These are phyloP conservation scores for Suhomyces prunicola DNA, from an alignment of 805 yeast genomes.

Conservation along the genomic window DNA sequence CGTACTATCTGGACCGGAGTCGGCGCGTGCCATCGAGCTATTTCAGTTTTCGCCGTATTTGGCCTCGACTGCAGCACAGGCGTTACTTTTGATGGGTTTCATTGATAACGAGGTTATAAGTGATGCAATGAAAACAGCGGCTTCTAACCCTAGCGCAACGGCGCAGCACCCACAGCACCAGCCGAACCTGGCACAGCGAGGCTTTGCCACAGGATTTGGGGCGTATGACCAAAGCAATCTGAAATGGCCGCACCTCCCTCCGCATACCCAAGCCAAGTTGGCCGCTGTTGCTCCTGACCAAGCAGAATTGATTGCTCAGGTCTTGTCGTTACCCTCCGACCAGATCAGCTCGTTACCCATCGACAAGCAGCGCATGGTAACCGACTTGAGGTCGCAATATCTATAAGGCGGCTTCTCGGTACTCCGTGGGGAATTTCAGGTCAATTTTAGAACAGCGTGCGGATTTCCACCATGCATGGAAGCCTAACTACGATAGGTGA, in stretches of 20 bases:
- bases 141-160: slow-evolving; percentile 14
- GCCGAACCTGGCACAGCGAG: slow-evolving; percentile 10
- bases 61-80: slow-evolving; percentile 69
- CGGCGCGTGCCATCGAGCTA: slow-evolving; percentile 50
- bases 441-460: not conserved
- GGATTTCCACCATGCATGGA: not conserved
- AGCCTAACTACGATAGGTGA: not conserved
- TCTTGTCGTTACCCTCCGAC: slow-evolving; percentile 46
- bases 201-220: not conserved
- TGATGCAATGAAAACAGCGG: slow-evolving; percentile 44
- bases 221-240: not conserved
- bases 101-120: slow-evolving; percentile 67
- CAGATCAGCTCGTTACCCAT: slow-evolving; percentile 49
- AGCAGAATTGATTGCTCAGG: slow-evolving; percentile 55
- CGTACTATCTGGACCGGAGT: slow-evolving; percentile 49
- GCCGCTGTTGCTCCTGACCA: slow-evolving; percentile 52
- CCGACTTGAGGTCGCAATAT: slow-evolving; percentile 54
- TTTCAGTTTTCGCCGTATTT: slow-evolving; percentile 53
- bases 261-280: slow-evolving; percentile 48
- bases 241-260: slow-evolving; percentile 47
- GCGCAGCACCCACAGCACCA: slow-evolving; percentile 12
- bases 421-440: not conserved
- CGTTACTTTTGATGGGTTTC: slow-evolving; percentile 72
- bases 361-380: slow-evolving; percentile 54
- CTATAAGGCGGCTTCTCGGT: slow-evolving; percentile 18